These are phyloP conservation scores for Taphrina betulina DNA, from an alignment of 1,139 yeast genomes.

Conservation along the genomic window DNA sequence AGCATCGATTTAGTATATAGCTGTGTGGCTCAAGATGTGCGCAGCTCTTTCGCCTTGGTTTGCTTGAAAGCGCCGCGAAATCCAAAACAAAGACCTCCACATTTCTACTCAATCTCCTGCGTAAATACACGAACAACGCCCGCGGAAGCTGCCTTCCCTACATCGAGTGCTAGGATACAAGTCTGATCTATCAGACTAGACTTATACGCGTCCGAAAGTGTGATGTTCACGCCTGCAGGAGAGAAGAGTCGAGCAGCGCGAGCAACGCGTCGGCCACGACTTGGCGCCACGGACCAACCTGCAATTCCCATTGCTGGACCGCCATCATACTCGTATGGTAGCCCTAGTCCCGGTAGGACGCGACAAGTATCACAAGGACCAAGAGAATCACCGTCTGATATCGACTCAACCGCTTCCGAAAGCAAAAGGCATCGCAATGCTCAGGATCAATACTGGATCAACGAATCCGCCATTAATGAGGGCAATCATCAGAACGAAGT, in stretches of 20 bases:
- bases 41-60: no score
- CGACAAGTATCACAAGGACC: neutral
- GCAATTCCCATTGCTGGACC: slow-evolving; percentile 15
- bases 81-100: no score
- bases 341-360: slow-evolving; percentile 7
- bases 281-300: neutral
- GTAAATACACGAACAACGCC: no score
- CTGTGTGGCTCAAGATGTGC: no score
- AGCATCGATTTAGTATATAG: no score
- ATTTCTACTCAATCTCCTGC: no score
- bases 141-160: no score
- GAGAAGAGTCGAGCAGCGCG: slow-evolving; percentile 21
- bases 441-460: neutral
- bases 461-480: neutral
- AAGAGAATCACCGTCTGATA: neutral
- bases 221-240: slow-evolving; percentile 28
- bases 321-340: slow-evolving; percentile 34
- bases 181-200: no score
- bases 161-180: no score
- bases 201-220: no score
- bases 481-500: neutral
- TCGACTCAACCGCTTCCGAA: neutral
- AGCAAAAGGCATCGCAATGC: neutral
- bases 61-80: no score
- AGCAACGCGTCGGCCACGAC: slow-evolving; percentile 7